Conservation (phyloP, 148 eudicot species). For the Vaccinium myrtillus region DNA sequence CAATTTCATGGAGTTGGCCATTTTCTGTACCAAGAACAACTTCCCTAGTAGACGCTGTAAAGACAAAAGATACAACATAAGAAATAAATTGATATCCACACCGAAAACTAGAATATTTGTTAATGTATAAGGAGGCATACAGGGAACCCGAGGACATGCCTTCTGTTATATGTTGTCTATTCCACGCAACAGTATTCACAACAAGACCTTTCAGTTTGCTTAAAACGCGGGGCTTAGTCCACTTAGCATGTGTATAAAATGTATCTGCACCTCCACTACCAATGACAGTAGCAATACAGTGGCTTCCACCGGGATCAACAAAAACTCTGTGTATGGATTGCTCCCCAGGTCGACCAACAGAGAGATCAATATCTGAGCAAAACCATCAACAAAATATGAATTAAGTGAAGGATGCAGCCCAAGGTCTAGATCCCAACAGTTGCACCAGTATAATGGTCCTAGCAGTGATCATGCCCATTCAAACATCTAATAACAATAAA, state of each 20-base stretch:
- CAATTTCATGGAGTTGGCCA: slow-evolving; percentile 92
- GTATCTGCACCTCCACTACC: slow-evolving; percentile 93
- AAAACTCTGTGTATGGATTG: slow-evolving; percentile 88
- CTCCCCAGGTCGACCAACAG: slow-evolving; percentile 84
- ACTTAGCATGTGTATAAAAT: slow-evolving; percentile 85
- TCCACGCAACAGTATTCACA: slow-evolving; percentile 96
- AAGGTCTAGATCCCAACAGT: slow-evolving; percentile 2
- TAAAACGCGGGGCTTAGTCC: slow-evolving; percentile 82
- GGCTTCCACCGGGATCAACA: slow-evolving; percentile 97
- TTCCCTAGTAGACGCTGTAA: slow-evolving; percentile 83
- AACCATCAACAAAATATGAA: slow-evolving; percentile 9
- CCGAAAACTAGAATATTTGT: not conserved
- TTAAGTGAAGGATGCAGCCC: slow-evolving; percentile 6
- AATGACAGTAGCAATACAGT: slow-evolving; percentile 86
- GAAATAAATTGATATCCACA: slow-evolving; percentile 2
- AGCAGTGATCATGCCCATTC: not conserved
- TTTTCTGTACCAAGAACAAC: slow-evolving; percentile 88
- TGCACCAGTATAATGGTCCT: not conserved
- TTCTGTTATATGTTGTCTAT: slow-evolving; percentile 86
- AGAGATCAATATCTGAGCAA: slow-evolving; percentile 76
- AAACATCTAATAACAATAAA: not conserved
- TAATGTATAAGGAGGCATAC: not conserved
- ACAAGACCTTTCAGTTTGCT: slow-evolving; percentile 75
- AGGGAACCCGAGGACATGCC: slow-evolving; percentile 34
- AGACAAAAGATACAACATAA: slow-evolving; percentile 15